Evolutionary conservation across 768 basidiomycete species (phyloP).

Genomic region (Mycena albidolilacea): DNA sequence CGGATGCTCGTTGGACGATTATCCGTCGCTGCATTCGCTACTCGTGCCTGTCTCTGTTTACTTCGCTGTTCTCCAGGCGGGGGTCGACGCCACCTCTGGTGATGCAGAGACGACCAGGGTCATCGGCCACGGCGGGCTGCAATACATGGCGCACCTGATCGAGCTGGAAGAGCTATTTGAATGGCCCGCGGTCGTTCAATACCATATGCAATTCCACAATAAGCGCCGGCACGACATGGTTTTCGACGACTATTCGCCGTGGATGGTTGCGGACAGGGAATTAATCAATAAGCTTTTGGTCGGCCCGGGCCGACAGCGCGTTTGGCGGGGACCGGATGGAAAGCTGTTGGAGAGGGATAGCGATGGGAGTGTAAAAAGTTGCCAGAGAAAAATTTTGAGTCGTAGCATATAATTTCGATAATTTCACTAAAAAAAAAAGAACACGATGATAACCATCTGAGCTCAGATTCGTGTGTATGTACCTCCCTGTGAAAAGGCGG

Average conservation of each 20-base stretch:
- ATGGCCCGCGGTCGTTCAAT: slow-evolving; percentile 23
- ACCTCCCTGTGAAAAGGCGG: no score
- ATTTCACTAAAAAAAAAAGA: no score
- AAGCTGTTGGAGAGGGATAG: not conserved
- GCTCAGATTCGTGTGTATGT: no score
- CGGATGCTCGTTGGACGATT: slow-evolving; percentile 16
- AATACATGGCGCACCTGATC: slow-evolving; percentile 20
- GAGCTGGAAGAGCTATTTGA: slow-evolving; percentile 21
- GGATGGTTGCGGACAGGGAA: slow-evolving; percentile 23
- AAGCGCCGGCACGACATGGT: slow-evolving; percentile 20
- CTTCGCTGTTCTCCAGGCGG: slow-evolving; percentile 24
- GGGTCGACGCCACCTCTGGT: slow-evolving; percentile 1
- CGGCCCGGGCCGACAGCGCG: not conserved
- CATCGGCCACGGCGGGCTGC: slow-evolving; percentile 18
- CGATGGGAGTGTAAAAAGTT: not conserved
- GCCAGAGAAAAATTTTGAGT: not conserved
- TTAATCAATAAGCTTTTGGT: not conserved
- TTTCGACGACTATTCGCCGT: slow-evolving; percentile 17
- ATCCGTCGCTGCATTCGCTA: slow-evolving; percentile 22
- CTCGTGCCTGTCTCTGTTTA: slow-evolving; percentile 22
- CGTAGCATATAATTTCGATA: no score
- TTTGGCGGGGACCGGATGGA: not conserved
- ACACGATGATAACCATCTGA: no score
- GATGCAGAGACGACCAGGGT: slow-evolving; percentile 3
- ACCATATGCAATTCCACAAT: slow-evolving; percentile 33